These are phyloP conservation scores for Acacia confusa DNA, from an alignment of 306 rosid genomes.

Conservation along the genomic window DNA sequence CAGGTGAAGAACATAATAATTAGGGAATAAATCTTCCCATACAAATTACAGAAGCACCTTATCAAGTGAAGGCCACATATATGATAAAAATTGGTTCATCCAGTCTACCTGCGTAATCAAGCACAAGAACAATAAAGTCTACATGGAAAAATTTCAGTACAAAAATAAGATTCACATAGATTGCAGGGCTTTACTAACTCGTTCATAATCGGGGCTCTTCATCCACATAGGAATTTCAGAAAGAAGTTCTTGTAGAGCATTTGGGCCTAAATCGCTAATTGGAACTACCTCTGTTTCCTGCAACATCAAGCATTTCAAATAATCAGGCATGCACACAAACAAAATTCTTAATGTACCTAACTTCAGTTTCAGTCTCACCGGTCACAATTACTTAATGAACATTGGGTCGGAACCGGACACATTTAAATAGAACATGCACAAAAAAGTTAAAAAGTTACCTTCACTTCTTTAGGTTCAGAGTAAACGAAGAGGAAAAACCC, in stretches of 20 bases:
- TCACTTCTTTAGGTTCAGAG: conserved; percentile 57
- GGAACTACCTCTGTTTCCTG: conserved; percentile 76
- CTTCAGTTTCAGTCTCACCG: not conserved
- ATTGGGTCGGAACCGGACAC: conserved; percentile 9
- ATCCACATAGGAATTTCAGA: conserved; percentile 92
- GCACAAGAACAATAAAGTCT: conserved; percentile 20
- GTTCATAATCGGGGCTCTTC: conserved; percentile 77
- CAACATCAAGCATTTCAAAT: conserved; percentile 32
- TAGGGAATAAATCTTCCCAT: not conserved
- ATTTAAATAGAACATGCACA: not conserved
- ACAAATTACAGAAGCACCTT: conserved; percentile 47
- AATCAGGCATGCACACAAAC: conserved; percentile 23
- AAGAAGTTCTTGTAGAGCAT: conserved; percentile 65
- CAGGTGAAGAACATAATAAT: conserved; percentile 22
- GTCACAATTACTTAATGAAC: conserved; percentile 15
- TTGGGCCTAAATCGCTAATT: conserved; percentile 68
- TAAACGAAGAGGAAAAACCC: conserved; percentile 80
- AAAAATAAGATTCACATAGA: not conserved
- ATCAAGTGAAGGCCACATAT: conserved; percentile 88
- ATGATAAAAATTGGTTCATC: conserved; percentile 65
- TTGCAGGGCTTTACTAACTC: conserved; percentile 54
- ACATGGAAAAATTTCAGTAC: not conserved
- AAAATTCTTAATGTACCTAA: not conserved
- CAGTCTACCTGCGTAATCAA: conserved; percentile 74
- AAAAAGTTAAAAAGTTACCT: conserved; percentile 40